Evolutionary conservation across 225 moss, liverwort and hornwort genomes (phyloP).

Genomic region (Polytrichum commune): DNA sequence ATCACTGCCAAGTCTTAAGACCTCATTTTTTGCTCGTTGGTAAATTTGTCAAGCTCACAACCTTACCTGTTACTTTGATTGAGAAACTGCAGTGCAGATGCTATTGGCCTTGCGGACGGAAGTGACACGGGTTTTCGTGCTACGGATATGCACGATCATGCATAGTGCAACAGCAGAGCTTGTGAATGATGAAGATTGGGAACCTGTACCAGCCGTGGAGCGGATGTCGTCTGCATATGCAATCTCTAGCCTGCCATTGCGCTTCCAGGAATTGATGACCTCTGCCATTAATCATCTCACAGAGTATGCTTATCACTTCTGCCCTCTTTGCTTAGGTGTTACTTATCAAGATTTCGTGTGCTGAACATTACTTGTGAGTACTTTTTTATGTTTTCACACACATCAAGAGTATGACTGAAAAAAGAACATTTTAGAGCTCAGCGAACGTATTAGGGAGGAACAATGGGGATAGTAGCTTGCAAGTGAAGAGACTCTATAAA

Average conservation of each 20-base stretch:
- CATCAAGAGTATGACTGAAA: no score
- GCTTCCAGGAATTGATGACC: conserved; percentile 81
- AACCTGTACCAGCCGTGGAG: conserved; percentile 83
- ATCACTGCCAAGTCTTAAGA: no score
- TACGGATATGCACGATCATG: conserved; percentile 85
- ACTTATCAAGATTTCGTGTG: no score
- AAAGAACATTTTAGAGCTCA: no score
- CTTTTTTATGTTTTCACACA: no score
- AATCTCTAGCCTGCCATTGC: conserved; percentile 79
- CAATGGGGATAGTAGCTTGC: no score
- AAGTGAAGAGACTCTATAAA: no score
- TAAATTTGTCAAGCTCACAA: background rate
- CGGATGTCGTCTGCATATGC: conserved; percentile 74
- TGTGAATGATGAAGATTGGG: conserved; percentile 83
- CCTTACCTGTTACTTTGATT: background rate
- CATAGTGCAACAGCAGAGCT: conserved; percentile 78
- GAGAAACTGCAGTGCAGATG: conserved; percentile 75
- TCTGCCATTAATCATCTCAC: conserved; percentile 84
- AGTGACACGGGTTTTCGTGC: conserved; percentile 82
- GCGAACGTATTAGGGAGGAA: no score
- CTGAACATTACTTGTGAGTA: no score
- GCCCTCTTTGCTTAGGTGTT: no score
- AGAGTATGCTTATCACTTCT: conserved; percentile 39
- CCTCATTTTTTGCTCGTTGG: no score
- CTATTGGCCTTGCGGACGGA: conserved; percentile 82